Percentiles rank a stretch among this genome's conserved stretches.
phyloP scores from a whole-genome alignment of 2,329 filamentous ascomycete species.

The Mariannaea sp. region DNA sequence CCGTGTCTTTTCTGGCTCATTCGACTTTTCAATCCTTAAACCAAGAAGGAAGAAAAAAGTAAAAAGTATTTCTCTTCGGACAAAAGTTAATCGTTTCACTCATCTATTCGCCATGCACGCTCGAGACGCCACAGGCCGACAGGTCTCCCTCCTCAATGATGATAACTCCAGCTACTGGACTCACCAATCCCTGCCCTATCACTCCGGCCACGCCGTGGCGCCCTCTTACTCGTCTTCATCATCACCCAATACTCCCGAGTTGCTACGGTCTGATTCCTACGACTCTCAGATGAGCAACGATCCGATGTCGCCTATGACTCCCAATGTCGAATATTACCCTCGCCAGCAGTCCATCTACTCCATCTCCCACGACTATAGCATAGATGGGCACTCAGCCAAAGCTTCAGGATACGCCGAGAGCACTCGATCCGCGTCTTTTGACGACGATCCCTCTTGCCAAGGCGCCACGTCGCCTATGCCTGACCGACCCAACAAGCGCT shows the following conservation, averaged over 20 bases:
- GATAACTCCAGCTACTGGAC: constrained; percentile 40
- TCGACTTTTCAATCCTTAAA: constrained; percentile 10
- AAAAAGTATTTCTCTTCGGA: not conserved
- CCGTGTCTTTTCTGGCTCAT: constrained; percentile 15
- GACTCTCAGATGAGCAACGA: constrained; percentile 63
- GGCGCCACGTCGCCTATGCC: constrained; percentile 47
- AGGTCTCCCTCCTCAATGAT: constrained; percentile 65
- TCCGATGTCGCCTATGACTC: constrained; percentile 60
- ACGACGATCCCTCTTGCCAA: constrained; percentile 51
- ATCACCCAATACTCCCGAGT: constrained; percentile 58
- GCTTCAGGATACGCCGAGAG: constrained; percentile 49
- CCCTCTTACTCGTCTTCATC: constrained; percentile 49
- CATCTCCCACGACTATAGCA: constrained; percentile 42
- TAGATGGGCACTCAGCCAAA: constrained; percentile 44
- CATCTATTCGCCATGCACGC: constrained; percentile 52
- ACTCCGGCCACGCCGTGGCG: constrained; percentile 41
- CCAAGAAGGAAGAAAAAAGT: no score
- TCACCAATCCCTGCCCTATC: constrained; percentile 40
- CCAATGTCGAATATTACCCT: constrained; percentile 51
- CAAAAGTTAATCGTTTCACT: constrained; percentile 3
- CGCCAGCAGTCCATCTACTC: constrained; percentile 48
- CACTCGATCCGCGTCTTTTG: constrained; percentile 55
- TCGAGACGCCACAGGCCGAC: constrained; percentile 60
- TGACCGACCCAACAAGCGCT: constrained; percentile 65
- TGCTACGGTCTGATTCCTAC: constrained; percentile 65